phyloP scores from a whole-genome alignment of 2,329 filamentous ascomycete species.

The Xylariales sp. region DNA sequence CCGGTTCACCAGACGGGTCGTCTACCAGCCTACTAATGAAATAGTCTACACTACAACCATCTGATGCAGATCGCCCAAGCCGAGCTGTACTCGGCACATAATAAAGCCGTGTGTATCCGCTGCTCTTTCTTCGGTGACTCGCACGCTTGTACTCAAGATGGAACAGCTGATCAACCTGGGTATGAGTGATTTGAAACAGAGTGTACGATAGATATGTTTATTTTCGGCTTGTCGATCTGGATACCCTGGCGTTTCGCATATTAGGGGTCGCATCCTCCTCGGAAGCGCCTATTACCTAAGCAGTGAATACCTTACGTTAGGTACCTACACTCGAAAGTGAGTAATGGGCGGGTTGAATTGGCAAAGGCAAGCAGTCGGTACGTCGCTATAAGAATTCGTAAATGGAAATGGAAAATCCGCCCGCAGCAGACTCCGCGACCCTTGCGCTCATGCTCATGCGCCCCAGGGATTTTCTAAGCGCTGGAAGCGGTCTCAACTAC shows the following conservation, averaged over 20 bases:
- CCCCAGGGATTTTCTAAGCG: slow-evolving; percentile 1
- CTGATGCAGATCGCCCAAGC: too few relatives aligned
- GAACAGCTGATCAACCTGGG: neutral
- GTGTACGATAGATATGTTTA: neutral
- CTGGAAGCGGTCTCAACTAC: neutral
- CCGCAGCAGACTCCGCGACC: neutral
- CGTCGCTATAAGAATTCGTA: too few relatives aligned
- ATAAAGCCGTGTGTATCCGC: too few relatives aligned
- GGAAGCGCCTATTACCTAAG: neutral
- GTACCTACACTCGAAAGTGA: neutral
- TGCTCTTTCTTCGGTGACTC: neutral
- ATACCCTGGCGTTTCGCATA: slow-evolving; percentile 4
- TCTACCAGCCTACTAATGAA: too few relatives aligned
- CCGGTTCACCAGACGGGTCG: too few relatives aligned
- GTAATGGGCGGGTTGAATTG: neutral
- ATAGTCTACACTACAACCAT: too few relatives aligned
- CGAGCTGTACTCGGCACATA: too few relatives aligned
- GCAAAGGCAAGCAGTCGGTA: neutral
- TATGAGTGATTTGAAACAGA: neutral
- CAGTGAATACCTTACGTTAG: neutral
- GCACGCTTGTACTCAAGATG: neutral
- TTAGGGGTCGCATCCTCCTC: neutral
- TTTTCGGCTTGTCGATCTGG: neutral
- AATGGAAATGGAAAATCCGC: neutral
- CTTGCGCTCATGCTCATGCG: neutral